Base-by-base conservation (phyloP, 805 yeast genomes). In the Candida parachauliodes region DNA sequence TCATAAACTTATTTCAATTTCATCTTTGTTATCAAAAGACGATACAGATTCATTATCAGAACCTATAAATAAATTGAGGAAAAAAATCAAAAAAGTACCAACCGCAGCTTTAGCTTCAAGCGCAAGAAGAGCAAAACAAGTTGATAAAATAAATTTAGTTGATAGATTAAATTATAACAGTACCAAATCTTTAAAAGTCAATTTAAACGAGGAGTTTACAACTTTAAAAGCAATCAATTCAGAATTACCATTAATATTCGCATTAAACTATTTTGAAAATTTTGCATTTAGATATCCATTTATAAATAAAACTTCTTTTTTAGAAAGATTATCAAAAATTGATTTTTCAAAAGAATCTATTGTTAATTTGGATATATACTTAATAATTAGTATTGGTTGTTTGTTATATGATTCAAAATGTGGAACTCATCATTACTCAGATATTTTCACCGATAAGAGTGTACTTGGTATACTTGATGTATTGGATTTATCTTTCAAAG, bases 311-410 rank as follows among this genome's bases (percentile, higher is more conserved):
- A 41, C 38, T 7, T 37, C 27, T 20, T 50, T 60, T 26, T 19
- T 58, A 30, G 39, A 39, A n/a, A 48, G 44, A 18, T 47, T 66
- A 35, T 41, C 43, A 4, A 44, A 44, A n/a, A 48, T 62, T 18
- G 55, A 62, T 32, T 67, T 67, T 39, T 35, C 43, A 12, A 50
- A 50, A 27, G 72, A 67, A 41, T 49, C 63, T 4, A 62, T 68
- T 31, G 57, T 68, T 15, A 57, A 56, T 42, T 47, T 66, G 41
- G 70, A 66, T 42, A 48, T 61, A 14, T 68, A 65, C 47, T 42
- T 68, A 37, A 48, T 67, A 26, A 47, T 68, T 55, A 55, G 66
- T 37, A 60, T 64, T 17, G 72, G 72, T 8, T 62, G 71, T 42
- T 47, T 64, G 28, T 47, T 66, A 5, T 52, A 56, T 40, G 72